Evolutionary conservation across 1,284 basidiomycete genomes (phyloP), one percentile per base, ranked within the genome.

Genomic region (Vanrija pseudolonga): DNA sequence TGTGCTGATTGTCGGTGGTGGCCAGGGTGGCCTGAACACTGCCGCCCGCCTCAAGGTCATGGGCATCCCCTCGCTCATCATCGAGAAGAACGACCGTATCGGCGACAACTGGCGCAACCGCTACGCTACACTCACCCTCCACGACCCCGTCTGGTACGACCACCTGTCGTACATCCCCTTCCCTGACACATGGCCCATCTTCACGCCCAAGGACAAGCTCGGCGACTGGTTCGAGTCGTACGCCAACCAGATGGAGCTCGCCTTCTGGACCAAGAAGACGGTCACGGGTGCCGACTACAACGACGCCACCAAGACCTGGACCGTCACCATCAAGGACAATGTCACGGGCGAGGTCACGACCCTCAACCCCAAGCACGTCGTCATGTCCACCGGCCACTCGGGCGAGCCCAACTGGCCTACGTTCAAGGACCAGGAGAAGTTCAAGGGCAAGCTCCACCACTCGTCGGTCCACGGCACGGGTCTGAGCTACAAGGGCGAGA

Each of bases 121-220:
- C 17, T 85, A 85, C 63, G 79, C 83, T 54, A 79, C 81, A 7
- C 71, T 85, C 36, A 83, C 80, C 58, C 72, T 86, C 45, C 84
- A 86, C 63, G 81, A 83, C 65, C 80, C 83, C 19, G 81, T 85
- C 44, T 85, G 58, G 60, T 57, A 57, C 51, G 60, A 64, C 60
- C 62, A 64, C 60, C 51, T 84, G 37, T 78, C 80, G 75, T 84
- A 58, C 56, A 80, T 69, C 37, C 56, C 58, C 26, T 79, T 75
- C 56, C 78, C 78, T 37, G 40, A 57, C 14, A 56, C 45, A 23
- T 86, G 85, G 84, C 83, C 85, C 1, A 80, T 83, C 1, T 84
- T 80, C 62, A 80, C 82, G 0, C 83, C 84, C 3, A 81, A 83
- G 22, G 76, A 73, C 38, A 60, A 77, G 56, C 50, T 63, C 22